Base-by-base conservation (phyloP, 2,329 filamentous ascomycete species). In the Ramularia collo-cygni region DNA sequence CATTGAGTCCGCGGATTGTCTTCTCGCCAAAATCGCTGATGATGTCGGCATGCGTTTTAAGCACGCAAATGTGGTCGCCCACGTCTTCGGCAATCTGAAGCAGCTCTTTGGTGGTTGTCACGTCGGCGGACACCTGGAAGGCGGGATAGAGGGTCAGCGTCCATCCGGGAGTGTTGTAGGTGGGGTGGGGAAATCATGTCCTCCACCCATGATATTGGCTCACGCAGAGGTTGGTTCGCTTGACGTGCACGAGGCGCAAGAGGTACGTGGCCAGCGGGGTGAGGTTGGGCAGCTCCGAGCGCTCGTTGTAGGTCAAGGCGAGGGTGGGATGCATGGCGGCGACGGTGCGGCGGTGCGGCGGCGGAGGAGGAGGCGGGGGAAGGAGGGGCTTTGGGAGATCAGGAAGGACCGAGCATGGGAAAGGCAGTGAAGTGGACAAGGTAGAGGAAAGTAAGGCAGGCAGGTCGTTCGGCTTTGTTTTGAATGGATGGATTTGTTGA, bases 41-140 rank as follows among this genome's bases (percentile, higher is more conserved):
- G 37, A 76, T 76, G 59, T 80, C 76, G 40, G 74, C 75, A 53
- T 79, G 75, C 4, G 77, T 74, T 59, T 79, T 76, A 40, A 80
- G 64, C 18, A 79, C 59, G 48, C 74, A 76, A 42, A 80, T 79
- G 45, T 72, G 69, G 49, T 78, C 75, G 43, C 77, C 76, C 12
- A 79, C 66, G 26, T 77, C 69, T 46, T 76, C 70, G 19, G 75
- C 75, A 8, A 80, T 62, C 30, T 66, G 64, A 13, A 80, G 58
- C 13, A 80, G 67, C 49, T 74, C 66, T 37, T 69, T 66, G 8
- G 75, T 74, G 34, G 68, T 76, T 35, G 69, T 71, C 44, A 79
- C 71, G 48, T 75, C 74, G 41, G 75, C 74, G 15, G 75, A 77
- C 10, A 76, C 21, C 21, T 24, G 10, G 21, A 24, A 6, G 10